Conservation (phyloP, 2,329 filamentous ascomycete species). For the Beauveria brongniartii region DNA sequence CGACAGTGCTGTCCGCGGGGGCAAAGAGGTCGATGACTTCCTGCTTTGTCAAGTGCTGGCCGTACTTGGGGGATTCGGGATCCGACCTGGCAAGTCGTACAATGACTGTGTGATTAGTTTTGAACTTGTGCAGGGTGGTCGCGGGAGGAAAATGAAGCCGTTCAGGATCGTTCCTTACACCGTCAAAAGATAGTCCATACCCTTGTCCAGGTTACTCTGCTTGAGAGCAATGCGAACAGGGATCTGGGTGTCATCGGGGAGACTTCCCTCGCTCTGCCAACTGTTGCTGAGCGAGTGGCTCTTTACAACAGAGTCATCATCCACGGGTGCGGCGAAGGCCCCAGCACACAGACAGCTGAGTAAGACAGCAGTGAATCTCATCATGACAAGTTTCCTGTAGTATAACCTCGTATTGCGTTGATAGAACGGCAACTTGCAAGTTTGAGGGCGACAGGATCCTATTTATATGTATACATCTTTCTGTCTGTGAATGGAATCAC, state of each 20-base stretch:
- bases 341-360: neutral
- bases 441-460: no score
- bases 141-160: neutral
- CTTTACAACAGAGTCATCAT: neutral
- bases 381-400: neutral
- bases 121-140: neutral
- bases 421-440: no score
- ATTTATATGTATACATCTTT: no score
- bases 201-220: slow-evolving; percentile 1
- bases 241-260: neutral
- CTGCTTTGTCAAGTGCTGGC: neutral
- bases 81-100: neutral
- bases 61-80: neutral
- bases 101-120: neutral
- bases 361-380: neutral
- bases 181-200: neutral
- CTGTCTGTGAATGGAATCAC: no score
- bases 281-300: neutral
- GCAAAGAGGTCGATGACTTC: neutral
- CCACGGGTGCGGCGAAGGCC: neutral
- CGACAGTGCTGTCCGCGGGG: slow-evolving; percentile 30
- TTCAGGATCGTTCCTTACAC: neutral
- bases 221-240: slow-evolving; percentile 6
- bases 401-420: no score
- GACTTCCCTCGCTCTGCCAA: neutral